Evolutionary conservation across 352 stramenopile species (phyloP), one percentile per base, ranked within the genome.

Genomic region (Globisporangium splendens): DNA sequence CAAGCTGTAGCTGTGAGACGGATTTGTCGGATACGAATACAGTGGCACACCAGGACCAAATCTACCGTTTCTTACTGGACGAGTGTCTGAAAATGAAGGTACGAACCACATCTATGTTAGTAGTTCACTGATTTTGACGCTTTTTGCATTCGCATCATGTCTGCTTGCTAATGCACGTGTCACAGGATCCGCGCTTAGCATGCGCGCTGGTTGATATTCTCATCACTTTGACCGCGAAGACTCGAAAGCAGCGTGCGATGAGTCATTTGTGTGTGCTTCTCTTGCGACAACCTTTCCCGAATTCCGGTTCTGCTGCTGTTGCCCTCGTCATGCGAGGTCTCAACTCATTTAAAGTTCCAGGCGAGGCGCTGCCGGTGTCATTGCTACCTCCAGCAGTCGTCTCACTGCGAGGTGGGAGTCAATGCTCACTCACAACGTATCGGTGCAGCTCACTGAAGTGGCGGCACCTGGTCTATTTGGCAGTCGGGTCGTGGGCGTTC

Each of bases 401-500:
- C 8, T 69, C 61, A n/a, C 65, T 73, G 7, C 69, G 54, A 14
- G 70, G 70, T 20, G 77, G 65, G 0, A 54, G 54, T 14, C 46
- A 66, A 22, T 79, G 68, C 28, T 83, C 77, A 8, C 51, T 87
- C 48, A 57, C 60, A 15, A 83, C 64, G 33, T 85, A 85, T 22
- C 74, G 74, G 28, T 86, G 70, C 28, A 38, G 48, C 12, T 75
- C 68, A 2, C 22, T 66, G 7, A 79, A 73, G 54, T 85, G 72
- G 74, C 65, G 63, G 6, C 74, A 89, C 61, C 61, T 89, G 18
- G 51, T 69, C 8, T 83, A 83, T 61, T 63, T 89, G 8, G 59
- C 83, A 20, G 77, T 89, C 39, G 80, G 80, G 1, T 79, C 66
- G 1, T 93, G 80, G 80, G 54, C 72, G 13, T 74, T 78, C 22